Conservation (phyloP, 2,329 filamentous ascomycete genomes). For the Fusarium phyllophilum region DNA sequence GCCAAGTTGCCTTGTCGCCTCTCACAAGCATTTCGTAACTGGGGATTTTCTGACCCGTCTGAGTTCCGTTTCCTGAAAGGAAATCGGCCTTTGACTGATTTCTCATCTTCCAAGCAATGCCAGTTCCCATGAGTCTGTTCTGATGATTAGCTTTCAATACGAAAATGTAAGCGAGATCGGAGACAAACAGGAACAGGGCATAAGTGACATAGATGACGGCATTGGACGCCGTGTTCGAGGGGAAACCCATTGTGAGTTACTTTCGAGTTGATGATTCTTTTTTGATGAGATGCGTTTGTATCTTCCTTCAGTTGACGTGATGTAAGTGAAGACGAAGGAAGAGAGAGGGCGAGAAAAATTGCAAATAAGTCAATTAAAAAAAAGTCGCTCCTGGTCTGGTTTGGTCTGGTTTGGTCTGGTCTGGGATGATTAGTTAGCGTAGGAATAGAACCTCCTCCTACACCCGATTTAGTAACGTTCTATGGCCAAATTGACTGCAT, state of each 20-base stretch:
- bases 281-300: not conserved
- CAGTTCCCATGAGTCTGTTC: constrained; percentile 69
- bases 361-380: constrained; percentile 12
- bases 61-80: constrained; percentile 80
- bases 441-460: constrained; percentile 1
- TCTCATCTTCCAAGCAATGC: constrained; percentile 66
- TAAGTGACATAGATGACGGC: constrained; percentile 86
- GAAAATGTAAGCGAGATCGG: not conserved
- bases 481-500: constrained; percentile 25
- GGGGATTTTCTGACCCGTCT: constrained; percentile 73
- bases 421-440: constrained; percentile 14
- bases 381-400: constrained; percentile 9
- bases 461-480: constrained; percentile 24
- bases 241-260: constrained; percentile 70
- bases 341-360: constrained; percentile 6
- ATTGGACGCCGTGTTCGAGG: constrained; percentile 81
- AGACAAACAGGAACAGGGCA: constrained; percentile 76
- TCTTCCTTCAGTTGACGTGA: not conserved
- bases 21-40: not conserved
- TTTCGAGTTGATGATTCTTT: not conserved
- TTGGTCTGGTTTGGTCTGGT: not conserved
- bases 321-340: not conserved
- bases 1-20: not conserved
- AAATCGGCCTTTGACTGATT: constrained; percentile 76
- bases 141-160: constrained; percentile 26